Base-by-base conservation (phyloP, 768 basidiomycete species). In the Holtermanniella nyarrowii region DNA sequence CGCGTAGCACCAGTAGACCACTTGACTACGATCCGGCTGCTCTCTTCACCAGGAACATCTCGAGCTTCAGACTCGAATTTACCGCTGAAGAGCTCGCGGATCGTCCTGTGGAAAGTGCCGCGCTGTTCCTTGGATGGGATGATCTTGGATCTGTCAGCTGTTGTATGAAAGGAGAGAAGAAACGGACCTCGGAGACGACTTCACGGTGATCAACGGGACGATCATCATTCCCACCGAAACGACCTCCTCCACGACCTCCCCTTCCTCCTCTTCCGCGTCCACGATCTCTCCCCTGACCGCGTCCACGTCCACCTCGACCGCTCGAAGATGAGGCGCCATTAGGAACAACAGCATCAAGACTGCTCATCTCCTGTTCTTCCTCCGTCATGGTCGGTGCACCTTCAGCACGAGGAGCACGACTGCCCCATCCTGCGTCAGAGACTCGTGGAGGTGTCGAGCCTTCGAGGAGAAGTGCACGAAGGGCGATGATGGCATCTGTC, bases 41-140 rank as follows among this genome's bases (percentile, higher is more conserved):
- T 86, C 44, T 81, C 81, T 25, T 82, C 85, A 13, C 58, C 62
- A 20, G 48, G 42, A 12, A 71, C 65, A 31, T 75, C 66, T 42
- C 66, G 62, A 1, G 86, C 85, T 65, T 88, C 84, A 24, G 82
- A 86, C 48, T 91, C 85, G 47, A 97, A 77, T 61, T 85, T 86
- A 24, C 88, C 88, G 2, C 69, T 75, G 69, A 97, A 96, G 16
- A 86, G 68, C 57, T 83, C 80, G 52, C 95, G 80, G 45, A 99
- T 76, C 13, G 76, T 73, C 70, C 85, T 77, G 68, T 99, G 95
- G 54, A 96, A 77, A 2, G 80, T 79, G 1, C 87, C 88, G 23
- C 95, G 80, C 4, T 78, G 80, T 27, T 79, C 77, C 72, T 97
- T 97, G 5, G 82, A 83, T 21, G 76, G 67, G 44, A 99, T 91